A percentile compares a stretch with the other conserved stretches of the same genome.
phyloP scores from a whole-genome alignment of 768 basidiomycete species.

The Rhodosporidiobolus sp. region DNA sequence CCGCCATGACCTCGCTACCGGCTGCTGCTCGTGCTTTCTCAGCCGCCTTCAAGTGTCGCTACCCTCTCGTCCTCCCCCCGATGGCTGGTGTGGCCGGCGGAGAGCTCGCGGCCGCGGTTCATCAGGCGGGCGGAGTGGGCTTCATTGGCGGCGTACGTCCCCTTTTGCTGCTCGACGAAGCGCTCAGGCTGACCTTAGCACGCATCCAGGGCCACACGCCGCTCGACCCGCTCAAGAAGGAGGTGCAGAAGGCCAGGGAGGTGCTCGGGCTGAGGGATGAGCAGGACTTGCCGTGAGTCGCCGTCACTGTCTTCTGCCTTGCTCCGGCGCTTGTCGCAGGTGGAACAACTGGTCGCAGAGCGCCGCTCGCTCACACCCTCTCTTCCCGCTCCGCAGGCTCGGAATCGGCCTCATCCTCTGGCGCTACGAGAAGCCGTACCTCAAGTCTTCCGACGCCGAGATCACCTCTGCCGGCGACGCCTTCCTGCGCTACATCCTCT shows the following conservation, averaged over 20 bases:
- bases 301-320: not conserved
- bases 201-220: not conserved
- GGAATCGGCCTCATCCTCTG: conserved; percentile 75
- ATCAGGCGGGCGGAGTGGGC: too few species aligned
- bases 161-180: not conserved
- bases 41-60: too few species aligned
- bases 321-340: not conserved
- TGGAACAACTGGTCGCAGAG: too few species aligned
- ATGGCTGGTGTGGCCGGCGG: too few species aligned
- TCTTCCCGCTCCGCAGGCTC: conserved; percentile 52
- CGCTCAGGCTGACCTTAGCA: not conserved
- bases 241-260: conserved; percentile 11
- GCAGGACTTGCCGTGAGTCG: conserved; percentile 11
- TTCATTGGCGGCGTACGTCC: conserved; percentile 59
- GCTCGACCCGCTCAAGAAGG: not conserved
- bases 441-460: not conserved
- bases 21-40: too few species aligned
- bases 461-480: not conserved
- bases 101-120: too few species aligned
- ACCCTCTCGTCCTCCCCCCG: too few species aligned
- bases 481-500: conserved; percentile 16
- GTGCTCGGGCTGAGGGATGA: not conserved
- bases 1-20: too few species aligned
- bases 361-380: too few species aligned
- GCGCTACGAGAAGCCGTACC: conserved; percentile 56